Percentiles rank a stretch among this genome's conserved stretches.
phyloP scores from a whole-genome alignment of 1,284 basidiomycete genomes.

The Leccinum ponderosum region DNA sequence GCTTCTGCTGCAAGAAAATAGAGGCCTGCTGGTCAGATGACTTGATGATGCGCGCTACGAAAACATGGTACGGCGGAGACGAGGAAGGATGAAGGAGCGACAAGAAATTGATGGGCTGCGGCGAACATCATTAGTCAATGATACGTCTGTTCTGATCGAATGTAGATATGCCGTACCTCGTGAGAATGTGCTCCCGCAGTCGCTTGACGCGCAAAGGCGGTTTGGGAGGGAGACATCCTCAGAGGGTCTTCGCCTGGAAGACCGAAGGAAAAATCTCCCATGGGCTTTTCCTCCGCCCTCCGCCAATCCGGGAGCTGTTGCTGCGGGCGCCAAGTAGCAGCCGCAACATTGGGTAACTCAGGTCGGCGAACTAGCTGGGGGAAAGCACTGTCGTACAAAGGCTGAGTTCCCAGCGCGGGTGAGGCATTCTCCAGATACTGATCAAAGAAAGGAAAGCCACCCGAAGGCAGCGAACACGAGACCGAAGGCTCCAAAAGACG shows the following conservation, averaged over 20 bases:
- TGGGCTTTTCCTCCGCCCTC: constrained; percentile 24
- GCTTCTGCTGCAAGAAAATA: constrained; percentile 84
- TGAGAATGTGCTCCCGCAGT: constrained; percentile 34
- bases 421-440: constrained; percentile 48
- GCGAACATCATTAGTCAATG: constrained; percentile 24
- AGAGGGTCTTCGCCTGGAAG: constrained; percentile 26
- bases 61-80: constrained; percentile 75
- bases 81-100: constrained; percentile 80
- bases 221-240: constrained; percentile 30
- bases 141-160: constrained; percentile 13
- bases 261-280: constrained; percentile 20
- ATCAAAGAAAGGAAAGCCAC: constrained; percentile 50
- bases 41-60: constrained; percentile 81
- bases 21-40: constrained; percentile 84
- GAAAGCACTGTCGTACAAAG: constrained; percentile 38
- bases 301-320: constrained; percentile 32
- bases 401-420: constrained; percentile 35
- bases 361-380: constrained; percentile 27
- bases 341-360: constrained; percentile 16
- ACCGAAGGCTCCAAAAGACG: constrained; percentile 33
- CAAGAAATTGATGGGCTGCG: constrained; percentile 81
- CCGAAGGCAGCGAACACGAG: constrained; percentile 34
- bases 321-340: constrained; percentile 27
- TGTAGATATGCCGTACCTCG: constrained; percentile 34
- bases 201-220: constrained; percentile 27